Conservation (phyloP, 1,139 yeast genomes). For the Arxiozyma heterogenica region DNA sequence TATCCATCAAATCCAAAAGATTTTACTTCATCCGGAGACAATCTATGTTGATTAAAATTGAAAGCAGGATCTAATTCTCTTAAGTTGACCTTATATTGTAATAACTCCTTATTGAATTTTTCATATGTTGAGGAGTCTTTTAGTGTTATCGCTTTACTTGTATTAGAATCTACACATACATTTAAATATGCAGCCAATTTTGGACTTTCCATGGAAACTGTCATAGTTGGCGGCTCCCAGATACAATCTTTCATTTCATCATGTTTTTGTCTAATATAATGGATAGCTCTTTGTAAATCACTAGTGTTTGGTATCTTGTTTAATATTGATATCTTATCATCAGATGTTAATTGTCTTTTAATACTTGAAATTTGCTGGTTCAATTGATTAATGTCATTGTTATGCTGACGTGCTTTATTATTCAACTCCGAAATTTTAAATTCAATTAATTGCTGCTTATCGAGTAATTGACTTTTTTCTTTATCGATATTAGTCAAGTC, state of each 20-base stretch:
- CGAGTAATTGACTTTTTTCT: conserved; percentile 13
- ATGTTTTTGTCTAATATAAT: conserved; percentile 30
- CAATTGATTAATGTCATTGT: conserved; percentile 16
- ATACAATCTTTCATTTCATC: conserved; percentile 37
- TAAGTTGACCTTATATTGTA: conserved; percentile 37
- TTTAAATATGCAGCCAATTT: conserved; percentile 49
- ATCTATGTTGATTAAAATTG: conserved; percentile 13
- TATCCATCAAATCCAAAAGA: conserved; percentile 72
- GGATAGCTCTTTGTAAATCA: conserved; percentile 35
- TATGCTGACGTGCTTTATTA: conserved; percentile 12
- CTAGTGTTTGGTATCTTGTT: conserved; percentile 30
- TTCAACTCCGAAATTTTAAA: conserved; percentile 13
- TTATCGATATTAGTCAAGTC: background rate
- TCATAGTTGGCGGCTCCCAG: conserved; percentile 70
- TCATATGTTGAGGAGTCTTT: conserved; percentile 39
- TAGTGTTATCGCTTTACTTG: conserved; percentile 48
- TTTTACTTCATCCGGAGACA: conserved; percentile 34
- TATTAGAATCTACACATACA: conserved; percentile 44
- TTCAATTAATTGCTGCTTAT: conserved; percentile 11
- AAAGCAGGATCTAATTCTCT: conserved; percentile 33
- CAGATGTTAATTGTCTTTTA: conserved; percentile 35
- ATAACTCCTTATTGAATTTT: conserved; percentile 35
- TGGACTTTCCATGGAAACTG: conserved; percentile 46
- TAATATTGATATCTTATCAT: conserved; percentile 44
- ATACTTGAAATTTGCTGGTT: conserved; percentile 13